Base-by-base conservation (phyloP, 192 early-diverging fungal genomes). In the Umbelopsis vinacea region DNA sequence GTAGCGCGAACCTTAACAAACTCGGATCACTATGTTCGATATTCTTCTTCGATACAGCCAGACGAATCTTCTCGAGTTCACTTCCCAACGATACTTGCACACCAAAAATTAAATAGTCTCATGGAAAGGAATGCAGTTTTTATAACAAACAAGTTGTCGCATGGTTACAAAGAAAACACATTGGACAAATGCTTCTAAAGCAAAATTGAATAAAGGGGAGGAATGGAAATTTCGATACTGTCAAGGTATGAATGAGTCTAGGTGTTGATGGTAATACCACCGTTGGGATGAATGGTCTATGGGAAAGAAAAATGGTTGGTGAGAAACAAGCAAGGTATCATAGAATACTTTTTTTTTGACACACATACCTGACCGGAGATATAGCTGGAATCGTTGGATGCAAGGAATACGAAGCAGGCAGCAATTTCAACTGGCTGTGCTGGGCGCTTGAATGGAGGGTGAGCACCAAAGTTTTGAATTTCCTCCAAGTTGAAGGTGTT, bases 341-440 rank as follows among this genome's bases (percentile, higher is more conserved):
- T 14, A 19, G 54, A 37, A 35, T 38, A 37, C 5, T 46, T 10
- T n/a, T 17, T 8, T 50, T 50, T 10, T 8, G 33, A 6, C 29
- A 33, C 19, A 29, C 15, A 6, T 63, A 63, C 73, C 60, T 84
- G 83, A 19, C 83, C 83, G 26, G 78, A 74, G n/a, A 83, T 77
- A 66, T 79, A 84, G 29, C 77, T 82, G 24, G 82, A 70, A 60
- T 84, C 82, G 52, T 77, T 73, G 33, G 73, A 69, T 8, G 85
- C 85, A 21, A 85, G 69, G 73, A 86, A 85, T 3, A 86, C 85
- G 69, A 82, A 86, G n/a, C 66, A 52, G 43, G 83, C 67, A 55
- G 81, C 85, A 4, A 79, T 52, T 70, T 86, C 85, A 66, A 74
- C 75, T 43, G 85, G 85, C 70, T 86, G 84, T 43, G 82, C 85